Base-by-base conservation (phyloP, 768 basidiomycete species). In the Phaffia australis region DNA sequence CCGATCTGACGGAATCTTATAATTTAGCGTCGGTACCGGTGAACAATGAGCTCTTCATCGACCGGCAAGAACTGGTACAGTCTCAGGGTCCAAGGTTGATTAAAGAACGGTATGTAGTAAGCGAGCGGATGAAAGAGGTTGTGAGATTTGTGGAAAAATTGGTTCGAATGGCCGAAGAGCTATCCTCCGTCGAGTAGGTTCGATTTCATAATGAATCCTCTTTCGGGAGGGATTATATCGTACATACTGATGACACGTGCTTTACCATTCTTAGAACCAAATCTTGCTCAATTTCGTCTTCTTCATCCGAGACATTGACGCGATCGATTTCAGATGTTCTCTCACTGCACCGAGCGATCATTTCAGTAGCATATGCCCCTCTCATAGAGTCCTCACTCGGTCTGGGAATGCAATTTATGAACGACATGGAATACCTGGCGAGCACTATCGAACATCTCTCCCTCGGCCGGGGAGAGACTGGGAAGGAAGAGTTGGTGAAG, bases 331-430 rank as follows among this genome's bases (percentile, higher is more conserved):
- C 83, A 2, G 81, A 85, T 21, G 79, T 85, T 1, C 79, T 94
- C 63, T 90, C 93, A 63, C 77, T 95, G 11, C 87, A 85, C 76
- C 82, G 87, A 54, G 88, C 88, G 1, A 74, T 95, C 29, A 84
- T 87, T 73, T 89, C 89, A 16, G 80, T 87, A 48, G 80, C 80
- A 46, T 83, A 83, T 67, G 75, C 78, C 0, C 71, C 78, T 48
- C 77, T 79, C 55, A 75, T 87, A 35, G 73, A 73, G 27, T 75
- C 79, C 48, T 77, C 80, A 0, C 78, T 85, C 14, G 83, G 82
- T 23, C 76, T 79, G 30, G 79, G 81, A 0, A 85, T 94, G 81
- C 82, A 83, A 58, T 87, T 87, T 73, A 84, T 88, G 21, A 95
- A 95, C 74, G 87, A 93, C 69, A 89, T 85, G 70, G 71, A 81